Evolutionary conservation across 2,329 filamentous ascomycete species (phyloP), one percentile per base, ranked within the genome.

Genomic region (Cercospora brassicicola): DNA sequence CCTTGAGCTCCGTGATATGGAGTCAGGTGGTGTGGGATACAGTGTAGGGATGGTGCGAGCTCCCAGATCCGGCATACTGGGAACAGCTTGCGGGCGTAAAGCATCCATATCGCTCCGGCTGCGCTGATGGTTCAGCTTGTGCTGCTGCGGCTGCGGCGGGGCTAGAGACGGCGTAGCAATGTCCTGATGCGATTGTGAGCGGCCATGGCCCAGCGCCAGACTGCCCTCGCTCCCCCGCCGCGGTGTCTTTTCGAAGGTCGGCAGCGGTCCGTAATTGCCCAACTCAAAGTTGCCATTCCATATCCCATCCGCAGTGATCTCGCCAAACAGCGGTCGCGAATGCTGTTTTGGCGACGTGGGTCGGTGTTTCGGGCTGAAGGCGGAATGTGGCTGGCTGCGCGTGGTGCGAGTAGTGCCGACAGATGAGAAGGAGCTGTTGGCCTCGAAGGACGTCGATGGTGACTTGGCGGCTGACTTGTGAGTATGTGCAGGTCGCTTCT

Each of bases 191-290:
- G 87, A 89, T 67, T 84, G 81, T 72, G 84, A 88, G 72, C 86
- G 82, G 64, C 84, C 83, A 71, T 86, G 78, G 75, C 69, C 79
- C 82, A 67, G 85, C 80, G 72, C 84, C 71, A 91, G 79, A 76
- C 85, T 88, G n/a, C 91, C 89, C 75, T 94, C 91, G 53, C 91
- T 92, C 23, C 89, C 89, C 78, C 90, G 85, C 70, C 90, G 75
- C n/a, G 65, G 71, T 26, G 74, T 60, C 33, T 63, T 65, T 30
- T 73, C 68, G 26, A 75, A 73, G 30, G 69, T 70, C 5, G 73
- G 74, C n/a, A 75, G 67, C 39, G 71, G 69, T 6, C 72, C 73
- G 67, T 76, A 77, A 39, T 70, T 71, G 36, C 71, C 70, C 31
- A 69, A 45, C 26, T 72, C 72, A 60, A 78, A 78, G 64, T 78